Conservation (phyloP, 73 alveolate species). For the Paramecium biaurelia region DNA sequence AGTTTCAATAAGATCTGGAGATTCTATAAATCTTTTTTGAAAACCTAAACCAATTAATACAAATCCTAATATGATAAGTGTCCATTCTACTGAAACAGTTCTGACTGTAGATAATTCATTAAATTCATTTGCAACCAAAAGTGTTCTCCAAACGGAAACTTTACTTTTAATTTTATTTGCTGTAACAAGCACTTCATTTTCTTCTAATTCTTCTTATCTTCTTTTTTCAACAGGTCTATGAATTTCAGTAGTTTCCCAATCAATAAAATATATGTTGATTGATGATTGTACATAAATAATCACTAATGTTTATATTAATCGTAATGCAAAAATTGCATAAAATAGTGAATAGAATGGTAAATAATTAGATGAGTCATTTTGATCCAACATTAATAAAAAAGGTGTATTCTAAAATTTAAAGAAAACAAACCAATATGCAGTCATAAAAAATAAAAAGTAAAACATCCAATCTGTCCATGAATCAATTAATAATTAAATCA, state of each 20-base stretch:
- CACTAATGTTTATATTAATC: not conserved
- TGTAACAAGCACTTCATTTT: not conserved
- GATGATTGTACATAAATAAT: slow-evolving; percentile 15
- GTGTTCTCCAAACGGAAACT: slow-evolving; percentile 91
- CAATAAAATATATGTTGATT: slow-evolving; percentile 59
- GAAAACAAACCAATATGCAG: slow-evolving; percentile 7
- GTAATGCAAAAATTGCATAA: slow-evolving; percentile 22
- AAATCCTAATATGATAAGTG: slow-evolving; percentile 68
- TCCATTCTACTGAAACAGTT: slow-evolving; percentile 74
- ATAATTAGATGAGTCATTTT: not conserved
- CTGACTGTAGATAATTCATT: slow-evolving; percentile 81
- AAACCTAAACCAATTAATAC: slow-evolving; percentile 73
- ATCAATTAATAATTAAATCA: not conserved
- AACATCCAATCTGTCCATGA: slow-evolving; percentile 47
- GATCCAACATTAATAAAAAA: not conserved
- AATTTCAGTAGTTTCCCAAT: slow-evolving; percentile 90
- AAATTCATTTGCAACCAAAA: slow-evolving; percentile 92
- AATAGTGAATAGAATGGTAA: slow-evolving; percentile 14
- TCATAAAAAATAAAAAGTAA: not conserved
- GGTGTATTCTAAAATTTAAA: slow-evolving; percentile 47
- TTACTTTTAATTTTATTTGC: not conserved
- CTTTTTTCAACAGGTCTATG: slow-evolving; percentile 19
- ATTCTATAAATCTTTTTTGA: slow-evolving; percentile 62
- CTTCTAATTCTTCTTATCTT: slow-evolving; percentile 52
- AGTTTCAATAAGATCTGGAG: slow-evolving; percentile 64